Base-by-base conservation (phyloP, 805 yeast species). In the Pichia nanzhaoensis region DNA sequence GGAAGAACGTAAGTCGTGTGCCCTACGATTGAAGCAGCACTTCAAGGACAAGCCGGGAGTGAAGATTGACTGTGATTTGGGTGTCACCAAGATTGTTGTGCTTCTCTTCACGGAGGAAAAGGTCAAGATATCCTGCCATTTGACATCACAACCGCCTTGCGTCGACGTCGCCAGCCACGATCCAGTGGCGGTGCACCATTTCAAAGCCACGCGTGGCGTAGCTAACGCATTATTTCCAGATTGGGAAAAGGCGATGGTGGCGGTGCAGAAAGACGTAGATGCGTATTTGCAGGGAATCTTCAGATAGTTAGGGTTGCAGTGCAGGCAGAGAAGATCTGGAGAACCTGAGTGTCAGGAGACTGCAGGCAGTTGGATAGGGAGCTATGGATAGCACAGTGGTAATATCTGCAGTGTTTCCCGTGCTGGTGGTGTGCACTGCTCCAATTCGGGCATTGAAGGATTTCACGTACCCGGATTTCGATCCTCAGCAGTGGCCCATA, bases 1-100 rank as follows among this genome's bases (percentile, higher is more conserved):
- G 7, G 61, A 60, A 37, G 34, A 48, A 13, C 57, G 55, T 37
- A 47, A 39, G 17, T 37, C 57, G 4, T 44, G 45, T 3, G 50
- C 60, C 34, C 31, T 28, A 5, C 20, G 37, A 17, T 28, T 64
- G 3, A 47, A 53, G 16, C 37, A 38, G 0, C 34, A 47, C 8
- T 46, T 58, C 10, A 50, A 55, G 3, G 49, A 53, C 9, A 44
- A 38, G 16, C 5, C 13, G 16, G 10, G 22, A 16, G 39, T 43
- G 12, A 20, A 21, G n/a, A 30, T 63, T 35, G 55, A 55, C 18
- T 48, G 42, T 37, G 68, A 63, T 44, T 42, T 63, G 18, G 54
- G 58, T 37, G 61, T 51, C 37, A 51, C 53, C 34, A 63, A 63
- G 42, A 48, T 61, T 16, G 55, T 50, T 19, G 41, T 63, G 27